Conservation (phyloP, 768 basidiomycete species). For the Suillus hirtellus region DNA sequence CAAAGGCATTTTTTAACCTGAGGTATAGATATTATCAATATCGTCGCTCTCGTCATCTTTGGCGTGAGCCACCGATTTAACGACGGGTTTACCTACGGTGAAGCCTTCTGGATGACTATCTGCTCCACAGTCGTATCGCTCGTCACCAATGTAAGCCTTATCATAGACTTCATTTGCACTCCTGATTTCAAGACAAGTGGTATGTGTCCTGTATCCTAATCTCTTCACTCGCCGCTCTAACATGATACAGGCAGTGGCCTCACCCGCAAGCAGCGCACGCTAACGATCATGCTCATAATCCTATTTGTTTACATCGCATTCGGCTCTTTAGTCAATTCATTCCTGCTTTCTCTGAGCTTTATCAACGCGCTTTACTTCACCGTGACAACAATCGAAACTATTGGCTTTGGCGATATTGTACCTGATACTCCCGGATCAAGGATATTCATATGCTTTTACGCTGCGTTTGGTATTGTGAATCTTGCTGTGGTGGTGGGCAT, state of each 20-base stretch:
- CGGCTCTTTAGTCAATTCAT: conserved; percentile 61
- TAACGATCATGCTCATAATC: conserved; percentile 78
- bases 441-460: conserved; percentile 60
- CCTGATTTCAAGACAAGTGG: conserved; percentile 63
- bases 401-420: conserved; percentile 76
- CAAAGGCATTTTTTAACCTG: neutral
- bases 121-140: conserved; percentile 71
- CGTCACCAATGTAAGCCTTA: conserved; percentile 66
- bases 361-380: conserved; percentile 80
- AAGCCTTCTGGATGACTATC: conserved; percentile 76
- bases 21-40: conserved; percentile 65
- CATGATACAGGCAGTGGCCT: conserved; percentile 64
- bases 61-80: conserved; percentile 59
- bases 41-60: conserved; percentile 57
- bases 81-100: conserved; percentile 70
- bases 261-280: conserved; percentile 74
- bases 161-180: conserved; percentile 59
- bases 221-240: conserved; percentile 7
- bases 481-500: conserved; percentile 64
- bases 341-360: conserved; percentile 55
- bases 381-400: conserved; percentile 70
- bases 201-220: conserved; percentile 26
- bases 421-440: conserved; percentile 52
- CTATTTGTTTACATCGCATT: conserved; percentile 73
- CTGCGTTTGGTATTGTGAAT: conserved; percentile 61